Percentiles rank a stretch among this genome's conserved stretches.
Evolutionary conservation across 2,329 filamentous ascomycete genomes (phyloP).

Genomic region (Alternaria rosae): DNA sequence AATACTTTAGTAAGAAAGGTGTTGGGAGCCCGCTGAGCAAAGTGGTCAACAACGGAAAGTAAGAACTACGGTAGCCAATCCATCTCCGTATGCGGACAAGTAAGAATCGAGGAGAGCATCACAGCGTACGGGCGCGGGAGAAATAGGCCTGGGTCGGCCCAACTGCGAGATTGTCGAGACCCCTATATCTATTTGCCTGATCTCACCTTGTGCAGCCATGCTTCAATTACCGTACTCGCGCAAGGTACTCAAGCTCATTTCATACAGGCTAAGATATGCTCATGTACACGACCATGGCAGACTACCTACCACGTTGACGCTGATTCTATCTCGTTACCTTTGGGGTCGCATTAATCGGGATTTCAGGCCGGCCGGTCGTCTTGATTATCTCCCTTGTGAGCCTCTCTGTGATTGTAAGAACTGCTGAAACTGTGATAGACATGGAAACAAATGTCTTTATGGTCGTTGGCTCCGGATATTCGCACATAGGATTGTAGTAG

Average conservation of each 20-base stretch:
- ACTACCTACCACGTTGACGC: not conserved
- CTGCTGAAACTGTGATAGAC: not conserved
- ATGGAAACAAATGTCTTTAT: not conserved
- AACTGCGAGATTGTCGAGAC: no score
- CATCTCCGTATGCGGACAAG: no score
- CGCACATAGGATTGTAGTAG: conserved; percentile 9
- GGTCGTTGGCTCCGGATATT: not conserved
- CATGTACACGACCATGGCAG: not conserved
- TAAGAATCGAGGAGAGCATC: no score
- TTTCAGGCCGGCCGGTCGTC: not conserved
- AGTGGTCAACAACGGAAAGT: no score
- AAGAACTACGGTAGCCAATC: no score
- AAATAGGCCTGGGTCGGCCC: no score
- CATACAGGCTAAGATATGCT: not conserved
- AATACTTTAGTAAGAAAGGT: no score
- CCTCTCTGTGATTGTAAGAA: not conserved
- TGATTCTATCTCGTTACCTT: not conserved
- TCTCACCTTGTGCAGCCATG: no score
- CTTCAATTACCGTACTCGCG: not conserved
- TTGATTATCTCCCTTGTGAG: not conserved
- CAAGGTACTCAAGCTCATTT: not conserved
- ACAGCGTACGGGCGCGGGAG: no score
- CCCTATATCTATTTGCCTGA: no score
- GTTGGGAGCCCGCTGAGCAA: no score
- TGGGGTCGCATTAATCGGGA: not conserved